A percentile compares a stretch with the other conserved stretches of the same genome.
Conservation (phyloP, 495 filamentous ascomycete species). For the Jackrogersella minutella region DNA sequence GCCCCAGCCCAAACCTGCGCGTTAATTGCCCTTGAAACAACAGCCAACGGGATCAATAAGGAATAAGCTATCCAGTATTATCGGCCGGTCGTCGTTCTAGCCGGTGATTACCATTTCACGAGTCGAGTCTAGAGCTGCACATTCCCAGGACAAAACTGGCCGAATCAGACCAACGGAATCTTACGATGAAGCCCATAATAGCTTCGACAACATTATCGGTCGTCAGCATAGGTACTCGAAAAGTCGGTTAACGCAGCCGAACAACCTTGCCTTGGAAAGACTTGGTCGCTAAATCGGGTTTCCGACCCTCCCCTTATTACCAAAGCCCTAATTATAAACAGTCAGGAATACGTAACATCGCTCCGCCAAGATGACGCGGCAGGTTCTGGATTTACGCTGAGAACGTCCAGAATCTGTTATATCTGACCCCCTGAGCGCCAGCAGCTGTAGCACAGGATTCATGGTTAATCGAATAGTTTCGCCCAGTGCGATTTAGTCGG, state of each 20-base stretch:
- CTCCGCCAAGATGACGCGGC: constrained; percentile 31
- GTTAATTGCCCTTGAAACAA: constrained; percentile 26
- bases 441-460: not conserved
- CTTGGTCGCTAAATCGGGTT: constrained; percentile 6
- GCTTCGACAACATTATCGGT: not conserved
- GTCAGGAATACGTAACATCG: constrained; percentile 23
- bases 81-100: not conserved
- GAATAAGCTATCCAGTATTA: not conserved
- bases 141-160: not conserved
- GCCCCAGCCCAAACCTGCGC: constrained; percentile 1
- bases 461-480: not conserved
- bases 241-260: not conserved
- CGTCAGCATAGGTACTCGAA: not conserved
- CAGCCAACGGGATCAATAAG: constrained; percentile 3
- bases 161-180: not conserved
- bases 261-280: not conserved
- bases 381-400: constrained; percentile 13
- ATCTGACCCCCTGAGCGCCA: constrained; percentile 1
- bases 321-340: constrained; percentile 17
- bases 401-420: constrained; percentile 1
- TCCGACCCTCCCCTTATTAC: not conserved
- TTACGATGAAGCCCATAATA: not conserved
- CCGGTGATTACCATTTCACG: not conserved
- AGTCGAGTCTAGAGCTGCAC: not conserved
- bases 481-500: constrained; percentile 9